phyloP scores from a whole-genome alignment of 106 monocot genomes.

The Phalaenopsis aphrodite region DNA sequence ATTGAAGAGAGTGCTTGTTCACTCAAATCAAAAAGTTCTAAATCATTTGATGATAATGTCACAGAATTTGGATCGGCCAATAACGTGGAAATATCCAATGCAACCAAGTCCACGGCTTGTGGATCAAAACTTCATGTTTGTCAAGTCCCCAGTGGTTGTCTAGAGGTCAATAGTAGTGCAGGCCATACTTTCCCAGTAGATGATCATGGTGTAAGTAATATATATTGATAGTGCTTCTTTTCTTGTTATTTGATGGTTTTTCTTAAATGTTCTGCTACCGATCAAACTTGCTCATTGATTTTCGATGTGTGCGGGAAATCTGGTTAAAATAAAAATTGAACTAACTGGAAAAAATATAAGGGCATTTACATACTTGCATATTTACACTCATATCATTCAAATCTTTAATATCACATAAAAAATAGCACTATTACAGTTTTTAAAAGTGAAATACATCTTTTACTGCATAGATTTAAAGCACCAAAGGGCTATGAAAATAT shows the following conservation, averaged over 20 bases:
- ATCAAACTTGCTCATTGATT: too few relatives aligned
- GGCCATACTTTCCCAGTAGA: slow-evolving; percentile 21
- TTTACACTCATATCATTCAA: too few relatives aligned
- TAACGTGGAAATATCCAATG: slow-evolving; percentile 13
- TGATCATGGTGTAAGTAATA: slow-evolving; percentile 33
- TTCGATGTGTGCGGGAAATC: too few relatives aligned
- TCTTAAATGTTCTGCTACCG: too few relatives aligned
- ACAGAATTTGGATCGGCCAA: slow-evolving; percentile 27
- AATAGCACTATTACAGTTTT: too few relatives aligned
- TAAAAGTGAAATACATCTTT: too few relatives aligned
- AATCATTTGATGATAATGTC: slow-evolving; percentile 18
- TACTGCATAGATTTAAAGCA: too few relatives aligned
- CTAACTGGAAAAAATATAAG: neutral
- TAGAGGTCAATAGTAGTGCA: slow-evolving; percentile 20
- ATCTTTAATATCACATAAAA: too few relatives aligned
- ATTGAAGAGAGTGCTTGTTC: slow-evolving; percentile 65
- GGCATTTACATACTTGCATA: too few relatives aligned
- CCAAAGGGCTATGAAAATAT: too few relatives aligned
- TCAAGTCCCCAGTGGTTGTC: slow-evolving; percentile 16
- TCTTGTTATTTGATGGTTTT: too few relatives aligned
- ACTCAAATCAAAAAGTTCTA: slow-evolving; percentile 45
- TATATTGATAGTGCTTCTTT: neutral
- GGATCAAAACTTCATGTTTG: slow-evolving; percentile 25
- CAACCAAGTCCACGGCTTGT: slow-evolving; percentile 21
- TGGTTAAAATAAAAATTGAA: too few relatives aligned